Evolutionary conservation across 805 yeast genomes (phyloP), one percentile per base, ranked within the genome.

Genomic region (Cyberlindnera euphorbiiphila): DNA sequence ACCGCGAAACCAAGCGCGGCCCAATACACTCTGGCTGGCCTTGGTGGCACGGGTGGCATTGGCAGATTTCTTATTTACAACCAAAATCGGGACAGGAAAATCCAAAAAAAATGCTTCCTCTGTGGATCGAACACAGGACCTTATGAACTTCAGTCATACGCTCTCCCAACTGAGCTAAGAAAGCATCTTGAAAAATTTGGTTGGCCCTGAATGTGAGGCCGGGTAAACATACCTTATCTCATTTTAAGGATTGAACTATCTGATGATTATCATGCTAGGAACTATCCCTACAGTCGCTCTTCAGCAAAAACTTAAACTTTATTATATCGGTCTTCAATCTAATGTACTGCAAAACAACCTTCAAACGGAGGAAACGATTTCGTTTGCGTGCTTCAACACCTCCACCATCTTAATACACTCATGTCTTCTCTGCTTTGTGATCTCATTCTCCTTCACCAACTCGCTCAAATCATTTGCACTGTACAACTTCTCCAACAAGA

Each of bases 331-430:
- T 21, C 24, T 21, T 21, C 8, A 11, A 21, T 21, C 8, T 21
- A 8, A n/a, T 5, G 15, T 16, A 17, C n/a, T 16, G 7, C 15
- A 15, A 5, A 16, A 9, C 10, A 18, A 14, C 6, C 9, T 17
- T 38, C 32, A 45, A 20, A 45, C 49, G 24, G 45, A 37, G 6
- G 49, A 45, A 21, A 93, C 97, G 61, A 93, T 89, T 60, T 84
- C 94, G 51, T 86, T 78, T 19, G 98, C 98, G 62, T 87, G 81
- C 55, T 71, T 76, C 63, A 93, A 73, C 35, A 91, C 91, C 51
- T 85, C 93, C 40, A 93, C 95, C 98, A 93, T 93, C 71, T 85
- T 85, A 60, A 80, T 68, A 62, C 97, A 89, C 64, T 93, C 98
- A 57, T 81, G 83, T 65, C 98, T 82, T 71, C 96, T 82, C 62